Base-by-base conservation (phyloP, 805 yeast species). In the Lipomyces chichibuensis region DNA sequence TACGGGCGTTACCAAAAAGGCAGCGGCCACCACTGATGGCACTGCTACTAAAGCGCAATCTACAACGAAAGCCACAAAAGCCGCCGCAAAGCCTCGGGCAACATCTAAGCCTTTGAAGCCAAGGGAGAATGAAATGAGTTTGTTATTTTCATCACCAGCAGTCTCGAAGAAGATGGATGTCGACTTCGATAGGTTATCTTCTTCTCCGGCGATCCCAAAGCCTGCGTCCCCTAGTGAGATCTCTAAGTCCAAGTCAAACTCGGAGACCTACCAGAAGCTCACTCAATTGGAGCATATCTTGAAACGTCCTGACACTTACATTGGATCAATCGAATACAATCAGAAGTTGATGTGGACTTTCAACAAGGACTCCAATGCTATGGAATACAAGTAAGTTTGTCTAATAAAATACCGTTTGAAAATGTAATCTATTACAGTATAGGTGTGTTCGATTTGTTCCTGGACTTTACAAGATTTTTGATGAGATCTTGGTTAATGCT, bases 271-370 rank as follows among this genome's bases (percentile, higher is more conserved):
- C 80, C 98, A 94, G 79, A 91, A 91, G 81, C 87, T 95, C 58
- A 88, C 97, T 2, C 99, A 94, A 79, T 83, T 95, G 74, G 98
- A 95, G 76, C 99, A 95, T 83, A 94, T 95, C 65, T 83, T 95
- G 75, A 92, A 92, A 78, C 88, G 99, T 78, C 99, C 99, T 0
- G 99, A 95, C 78, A 94, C 99, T 11, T 95, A 95, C 79, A 88
- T 95, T 73, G 99, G 99, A 5, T 92, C 98, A 1, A 89, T 93
- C 29, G 99, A 95, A 79, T 85, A 84, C 63, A 87, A 89, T 63
- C 88, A 87, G 64, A 84, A 89, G 63, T 87, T 86, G 61, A 89
- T 91, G 86, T 95, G 99, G 99, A 84, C 92, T 51, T 88, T 83
- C 74, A 91, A 92, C 76, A 87, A 85, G 57, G 88, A 84, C 57